Evolutionary conservation across 441 rosid genomes (phyloP).

Genomic region (Erysimum pusillum): DNA sequence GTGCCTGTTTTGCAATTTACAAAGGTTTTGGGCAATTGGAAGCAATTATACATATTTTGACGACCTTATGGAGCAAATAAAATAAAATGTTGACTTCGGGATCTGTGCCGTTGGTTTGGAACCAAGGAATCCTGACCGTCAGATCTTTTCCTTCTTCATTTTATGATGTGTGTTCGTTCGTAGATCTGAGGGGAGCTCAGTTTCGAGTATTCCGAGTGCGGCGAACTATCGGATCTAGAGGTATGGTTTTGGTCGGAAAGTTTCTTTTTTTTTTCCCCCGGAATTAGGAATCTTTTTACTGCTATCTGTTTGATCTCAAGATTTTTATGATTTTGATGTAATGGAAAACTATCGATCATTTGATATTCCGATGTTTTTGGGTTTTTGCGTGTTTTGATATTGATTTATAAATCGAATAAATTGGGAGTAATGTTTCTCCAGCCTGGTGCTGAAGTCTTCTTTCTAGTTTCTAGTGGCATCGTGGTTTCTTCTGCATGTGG

Average conservation of each 20-base stretch:
- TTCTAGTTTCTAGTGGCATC: neutral
- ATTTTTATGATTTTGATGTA: neutral
- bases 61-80: too few species aligned
- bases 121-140: conserved; percentile 11
- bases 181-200: conserved; percentile 10
- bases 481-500: neutral
- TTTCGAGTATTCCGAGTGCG: conserved; percentile 6
- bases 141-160: conserved; percentile 1
- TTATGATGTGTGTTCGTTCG: neutral
- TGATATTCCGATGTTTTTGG: too few species aligned
- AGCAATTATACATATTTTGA: too few species aligned
- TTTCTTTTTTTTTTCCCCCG: too few species aligned
- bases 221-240: conserved; percentile 8
- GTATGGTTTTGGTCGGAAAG: conserved; percentile 7
- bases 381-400: neutral
- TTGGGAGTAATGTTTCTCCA: neutral
- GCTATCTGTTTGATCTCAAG: neutral
- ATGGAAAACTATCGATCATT: neutral
- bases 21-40: too few species aligned
- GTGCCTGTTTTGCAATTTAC: too few species aligned
- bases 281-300: neutral
- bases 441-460: neutral
- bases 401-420: neutral
- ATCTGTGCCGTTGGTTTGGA: conserved; percentile 38
- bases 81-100: neutral